These are phyloP conservation scores for Ramaria rubella DNA, from an alignment of 768 basidiomycete genomes.

Conservation along the genomic window DNA sequence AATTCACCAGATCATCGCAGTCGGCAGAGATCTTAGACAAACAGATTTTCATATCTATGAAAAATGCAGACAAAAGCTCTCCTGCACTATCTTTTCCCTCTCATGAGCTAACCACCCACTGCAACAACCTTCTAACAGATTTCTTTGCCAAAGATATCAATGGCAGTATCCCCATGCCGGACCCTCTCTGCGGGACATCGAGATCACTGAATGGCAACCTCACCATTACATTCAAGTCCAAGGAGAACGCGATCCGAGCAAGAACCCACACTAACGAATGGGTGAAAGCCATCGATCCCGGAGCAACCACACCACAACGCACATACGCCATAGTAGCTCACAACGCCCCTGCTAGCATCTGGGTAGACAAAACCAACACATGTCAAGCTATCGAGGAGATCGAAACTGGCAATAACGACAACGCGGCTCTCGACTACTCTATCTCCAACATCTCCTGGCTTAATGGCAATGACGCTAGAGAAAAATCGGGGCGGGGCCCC, in stretches of 20 bases:
- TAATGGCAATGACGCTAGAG: not conserved
- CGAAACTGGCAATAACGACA: not conserved
- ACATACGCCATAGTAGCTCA: not conserved
- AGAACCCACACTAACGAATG: not conserved
- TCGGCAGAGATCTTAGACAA: too few relatives aligned
- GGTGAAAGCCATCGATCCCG: not conserved
- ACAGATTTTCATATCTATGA: not conserved
- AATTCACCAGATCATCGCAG: not conserved
- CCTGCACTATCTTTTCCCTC: not conserved
- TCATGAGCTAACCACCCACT: not conserved
- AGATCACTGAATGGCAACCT: not conserved
- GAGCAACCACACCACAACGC: not conserved
- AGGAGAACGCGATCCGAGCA: not conserved
- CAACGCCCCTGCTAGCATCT: not conserved
- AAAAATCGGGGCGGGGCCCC: not conserved
- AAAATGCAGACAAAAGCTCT: not conserved
- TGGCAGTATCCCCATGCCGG: not conserved
- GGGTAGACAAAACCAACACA: not conserved
- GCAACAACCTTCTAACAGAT: not conserved
- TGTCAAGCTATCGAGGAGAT: not conserved
- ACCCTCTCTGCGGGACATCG: not conserved
- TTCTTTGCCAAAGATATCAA: not conserved
- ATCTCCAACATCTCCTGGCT: not conserved
- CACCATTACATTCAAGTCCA: not conserved
- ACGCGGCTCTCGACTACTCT: not conserved